phyloP scores from a whole-genome alignment of 257 asterid genomes.

The Petunia axillaris region DNA sequence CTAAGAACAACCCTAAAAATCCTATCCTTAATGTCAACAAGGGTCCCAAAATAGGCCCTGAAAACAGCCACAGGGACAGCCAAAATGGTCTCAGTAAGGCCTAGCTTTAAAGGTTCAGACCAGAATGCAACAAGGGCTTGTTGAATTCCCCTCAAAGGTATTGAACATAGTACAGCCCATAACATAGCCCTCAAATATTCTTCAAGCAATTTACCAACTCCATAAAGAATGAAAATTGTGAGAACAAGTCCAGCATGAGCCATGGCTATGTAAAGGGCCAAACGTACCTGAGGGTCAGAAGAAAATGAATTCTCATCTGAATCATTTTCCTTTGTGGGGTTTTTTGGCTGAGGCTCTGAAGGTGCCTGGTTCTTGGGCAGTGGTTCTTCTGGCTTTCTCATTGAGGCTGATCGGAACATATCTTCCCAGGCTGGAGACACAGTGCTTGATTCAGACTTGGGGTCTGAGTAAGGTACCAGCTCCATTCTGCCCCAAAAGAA shows the following conservation, averaged over 20 bases:
- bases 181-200: conserved; percentile 79
- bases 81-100: conserved; percentile 84
- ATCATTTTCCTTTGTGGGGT: conserved; percentile 17
- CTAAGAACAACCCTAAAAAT: conserved; percentile 50
- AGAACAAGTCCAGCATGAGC: conserved; percentile 91
- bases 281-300: conserved; percentile 88
- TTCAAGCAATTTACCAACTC: conserved; percentile 74
- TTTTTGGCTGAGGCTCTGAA: conserved; percentile 23
- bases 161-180: conserved; percentile 96
- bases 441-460: conserved; percentile 53
- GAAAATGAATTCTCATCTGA: conserved; percentile 43
- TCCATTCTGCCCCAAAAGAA: conserved; percentile 42
- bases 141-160: conserved; percentile 89
- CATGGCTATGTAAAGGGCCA: conserved; percentile 94
- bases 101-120: conserved; percentile 82
- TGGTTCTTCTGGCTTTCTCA: conserved; percentile 63
- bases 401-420: conserved; percentile 95
- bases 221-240: conserved; percentile 64
- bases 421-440: conserved; percentile 81
- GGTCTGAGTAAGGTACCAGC: conserved; percentile 62
- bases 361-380: conserved; percentile 39
- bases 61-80: conserved; percentile 85
- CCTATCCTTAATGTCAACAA: conserved; percentile 66
- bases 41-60: conserved; percentile 76
- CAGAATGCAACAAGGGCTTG: conserved; percentile 84